Percentiles rank a stretch among this genome's conserved stretches.
phyloP scores from a whole-genome alignment of 352 stramenopile species.

The Thraustochytrium aureum region DNA sequence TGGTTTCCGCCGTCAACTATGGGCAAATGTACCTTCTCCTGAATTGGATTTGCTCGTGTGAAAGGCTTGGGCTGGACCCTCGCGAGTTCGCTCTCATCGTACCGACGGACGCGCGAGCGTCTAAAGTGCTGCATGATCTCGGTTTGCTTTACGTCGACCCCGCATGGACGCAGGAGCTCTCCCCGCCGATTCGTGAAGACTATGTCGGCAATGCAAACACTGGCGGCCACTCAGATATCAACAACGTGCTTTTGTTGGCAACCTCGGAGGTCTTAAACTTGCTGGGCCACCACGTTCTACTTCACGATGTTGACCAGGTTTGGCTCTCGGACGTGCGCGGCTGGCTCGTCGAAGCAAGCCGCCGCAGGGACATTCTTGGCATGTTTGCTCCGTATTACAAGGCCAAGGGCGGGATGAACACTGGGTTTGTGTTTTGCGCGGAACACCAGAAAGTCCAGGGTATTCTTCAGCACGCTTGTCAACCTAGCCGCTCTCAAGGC shows the following conservation, averaged over 20 bases:
- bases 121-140: background rate
- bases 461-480: background rate
- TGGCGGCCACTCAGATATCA: constrained; percentile 5
- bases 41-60: constrained; percentile 13
- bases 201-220: background rate
- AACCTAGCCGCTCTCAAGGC: background rate
- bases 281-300: background rate
- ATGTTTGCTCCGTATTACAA: background rate
- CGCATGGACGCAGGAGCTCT: background rate
- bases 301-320: background rate
- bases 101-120: background rate
- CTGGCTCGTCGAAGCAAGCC: background rate
- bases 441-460: background rate
- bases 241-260: constrained; percentile 4
- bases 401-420: constrained; percentile 10
- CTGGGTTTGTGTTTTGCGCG: background rate
- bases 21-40: background rate
- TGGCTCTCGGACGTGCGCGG: background rate
- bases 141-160: background rate
- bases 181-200: background rate
- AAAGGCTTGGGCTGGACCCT: background rate
- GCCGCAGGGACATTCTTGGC: background rate
- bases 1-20: constrained; percentile 13
- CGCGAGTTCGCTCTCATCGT: background rate
- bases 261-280: background rate